phyloP scores from a whole-genome alignment of 1,284 basidiomycete species.

The Agroathelia rolfsii region DNA sequence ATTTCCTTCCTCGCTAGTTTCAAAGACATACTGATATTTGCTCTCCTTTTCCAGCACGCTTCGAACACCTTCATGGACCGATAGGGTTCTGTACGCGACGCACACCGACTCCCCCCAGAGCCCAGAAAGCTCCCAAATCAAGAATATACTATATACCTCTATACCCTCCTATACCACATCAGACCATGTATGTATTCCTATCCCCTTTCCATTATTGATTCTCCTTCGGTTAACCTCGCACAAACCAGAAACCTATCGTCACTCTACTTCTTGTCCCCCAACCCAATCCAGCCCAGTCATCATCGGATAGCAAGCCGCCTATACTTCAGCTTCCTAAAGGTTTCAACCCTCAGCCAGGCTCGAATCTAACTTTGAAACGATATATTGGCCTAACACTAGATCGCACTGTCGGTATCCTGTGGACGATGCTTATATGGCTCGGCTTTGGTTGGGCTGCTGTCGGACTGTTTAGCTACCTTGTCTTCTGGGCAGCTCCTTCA shows the following conservation, averaged over 20 bases:
- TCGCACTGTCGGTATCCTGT: conserved; percentile 61
- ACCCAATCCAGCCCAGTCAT: conserved; percentile 16
- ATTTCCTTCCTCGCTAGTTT: conserved; percentile 5
- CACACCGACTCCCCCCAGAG: conserved; percentile 54
- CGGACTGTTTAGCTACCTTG: conserved; percentile 58
- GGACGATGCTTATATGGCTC: conserved; percentile 63
- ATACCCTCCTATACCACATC: conserved; percentile 70
- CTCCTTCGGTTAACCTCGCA: conserved; percentile 15
- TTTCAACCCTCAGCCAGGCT: conserved; percentile 43
- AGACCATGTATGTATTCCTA: conserved; percentile 48
- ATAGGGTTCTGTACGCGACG: conserved; percentile 84
- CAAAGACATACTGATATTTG: conserved; percentile 6
- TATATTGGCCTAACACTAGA: conserved; percentile 58
- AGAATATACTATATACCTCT: conserved; percentile 61
- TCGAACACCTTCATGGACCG: conserved; percentile 89
- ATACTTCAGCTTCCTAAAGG: conserved; percentile 38
- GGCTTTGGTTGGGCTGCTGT: conserved; percentile 66
- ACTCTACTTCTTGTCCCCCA: conserved; percentile 49
- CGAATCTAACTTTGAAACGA: conserved; percentile 43
- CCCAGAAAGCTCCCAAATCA: conserved; percentile 43
- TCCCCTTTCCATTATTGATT: conserved; percentile 7
- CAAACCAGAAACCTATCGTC: conserved; percentile 57
- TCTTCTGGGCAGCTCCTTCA: too few relatives aligned
- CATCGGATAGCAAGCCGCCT: conserved; percentile 26
- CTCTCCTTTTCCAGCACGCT: conserved; percentile 38